Evolutionary conservation across 2,329 filamentous ascomycete genomes (phyloP), one percentile per base, ranked within the genome.

Genomic region (Alternaria triticimaculans): DNA sequence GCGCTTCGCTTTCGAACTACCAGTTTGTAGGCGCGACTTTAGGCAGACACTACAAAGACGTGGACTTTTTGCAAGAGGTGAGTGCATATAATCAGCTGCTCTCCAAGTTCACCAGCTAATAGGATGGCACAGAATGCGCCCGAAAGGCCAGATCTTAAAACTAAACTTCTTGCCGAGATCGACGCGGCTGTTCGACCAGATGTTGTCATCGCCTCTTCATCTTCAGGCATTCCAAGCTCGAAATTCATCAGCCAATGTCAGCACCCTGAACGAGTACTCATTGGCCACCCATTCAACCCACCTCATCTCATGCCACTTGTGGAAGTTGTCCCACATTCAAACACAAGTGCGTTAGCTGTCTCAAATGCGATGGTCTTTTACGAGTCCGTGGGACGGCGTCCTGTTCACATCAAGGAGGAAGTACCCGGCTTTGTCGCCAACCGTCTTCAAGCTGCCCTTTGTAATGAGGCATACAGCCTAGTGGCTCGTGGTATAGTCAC

Each of bases 201-300:
- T 23, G 75, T 78, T 2, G 76, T 83, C 54, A 81, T 84, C 45
- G 80, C 81, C 2, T 80, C 80, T 1, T 80, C 78, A 6, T 81
- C 79, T 5, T 81, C 78, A 8, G 81, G 81, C 14, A 69, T 82
- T 9, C 79, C 77, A 2, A 77, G 67, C 71, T 37, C 33, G 15
- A 37, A 37, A n/a, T 77, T 73, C 33, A 72, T 68, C 48, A 74
- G 78, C 54, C 70, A 71, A n/a, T 62, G 68, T 4, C 60, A 65
- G 18, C 66, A 74, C 30, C 78, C 80, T 0, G 71, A 68, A 20
- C 76, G 81, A 12, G 18, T 56, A 4, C 25, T 56, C 15, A 78
- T 85, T 25, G 82, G 82, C 5, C 83, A 85, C 65, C 83, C 83
- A 0, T 84, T 84, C 74, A 84, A 85, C 64, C 83, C 83, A 9